A percentile compares a stretch with the other conserved stretches of the same genome.
These are phyloP conservation scores for Monilinia laxa DNA, from an alignment of 2,329 filamentous ascomycete species.

Conservation along the genomic window DNA sequence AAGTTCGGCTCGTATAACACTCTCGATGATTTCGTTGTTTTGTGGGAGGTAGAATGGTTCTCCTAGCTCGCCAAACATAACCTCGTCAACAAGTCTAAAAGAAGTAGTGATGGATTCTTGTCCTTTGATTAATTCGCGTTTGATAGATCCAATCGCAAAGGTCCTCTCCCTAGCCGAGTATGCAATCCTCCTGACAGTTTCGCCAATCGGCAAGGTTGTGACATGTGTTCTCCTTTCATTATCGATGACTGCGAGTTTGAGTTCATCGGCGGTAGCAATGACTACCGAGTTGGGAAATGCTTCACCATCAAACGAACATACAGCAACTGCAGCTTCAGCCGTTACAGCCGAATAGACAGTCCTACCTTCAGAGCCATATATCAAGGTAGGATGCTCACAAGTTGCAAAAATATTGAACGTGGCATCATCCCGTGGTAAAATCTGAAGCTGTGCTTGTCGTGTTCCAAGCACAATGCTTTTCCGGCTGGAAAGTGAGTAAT, in stretches of 20 bases:
- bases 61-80: slow-evolving; percentile 76
- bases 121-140: slow-evolving; percentile 66
- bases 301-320: slow-evolving; percentile 79
- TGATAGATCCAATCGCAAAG: slow-evolving; percentile 85
- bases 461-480: slow-evolving; percentile 85
- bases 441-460: slow-evolving; percentile 77
- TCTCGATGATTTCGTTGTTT: slow-evolving; percentile 75
- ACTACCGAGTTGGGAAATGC: slow-evolving; percentile 80
- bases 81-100: slow-evolving; percentile 89
- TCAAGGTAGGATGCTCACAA: slow-evolving; percentile 89
- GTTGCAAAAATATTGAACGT: slow-evolving; percentile 85
- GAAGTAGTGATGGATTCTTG: slow-evolving; percentile 75
- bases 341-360: slow-evolving; percentile 94
- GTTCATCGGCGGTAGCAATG: slow-evolving; percentile 71
- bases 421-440: slow-evolving; percentile 66
- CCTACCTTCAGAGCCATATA: slow-evolving; percentile 83
- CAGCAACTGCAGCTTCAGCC: slow-evolving; percentile 76
- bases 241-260: slow-evolving; percentile 81
- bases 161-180: slow-evolving; percentile 77
- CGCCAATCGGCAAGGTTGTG: slow-evolving; percentile 71
- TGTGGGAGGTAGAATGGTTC: slow-evolving; percentile 55
- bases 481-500: slow-evolving; percentile 65
- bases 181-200: slow-evolving; percentile 82
- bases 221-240: slow-evolving; percentile 86
- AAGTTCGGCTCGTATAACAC: slow-evolving; percentile 75